Conservation (phyloP, 1,284 basidiomycete species). For the Fistulina hepatica region DNA sequence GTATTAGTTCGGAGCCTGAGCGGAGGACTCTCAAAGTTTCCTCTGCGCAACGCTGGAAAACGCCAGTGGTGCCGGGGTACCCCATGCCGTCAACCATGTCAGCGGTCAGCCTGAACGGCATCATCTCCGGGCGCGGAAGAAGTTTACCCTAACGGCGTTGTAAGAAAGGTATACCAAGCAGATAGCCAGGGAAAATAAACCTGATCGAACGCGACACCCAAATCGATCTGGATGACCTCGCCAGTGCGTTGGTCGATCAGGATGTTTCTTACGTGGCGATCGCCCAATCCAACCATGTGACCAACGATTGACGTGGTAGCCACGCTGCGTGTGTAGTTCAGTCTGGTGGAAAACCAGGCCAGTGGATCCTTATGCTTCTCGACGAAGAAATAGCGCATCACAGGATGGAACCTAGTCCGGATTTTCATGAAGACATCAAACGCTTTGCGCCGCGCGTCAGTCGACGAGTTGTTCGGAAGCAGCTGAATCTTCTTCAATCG, state of each 20-base stretch:
- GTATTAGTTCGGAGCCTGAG: constrained; percentile 75
- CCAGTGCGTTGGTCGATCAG: constrained; percentile 77
- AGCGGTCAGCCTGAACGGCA: constrained; percentile 90
- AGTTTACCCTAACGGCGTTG: constrained; percentile 58
- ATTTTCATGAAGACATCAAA: constrained; percentile 42
- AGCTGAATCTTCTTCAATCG: too few species aligned
- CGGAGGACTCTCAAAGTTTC: constrained; percentile 88
- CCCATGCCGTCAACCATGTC: constrained; percentile 95
- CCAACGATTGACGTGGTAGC: constrained; percentile 94
- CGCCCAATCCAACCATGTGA: constrained; percentile 86
- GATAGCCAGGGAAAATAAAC: constrained; percentile 29
- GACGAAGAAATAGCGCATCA: constrained; percentile 92
- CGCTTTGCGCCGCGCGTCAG: too few species aligned
- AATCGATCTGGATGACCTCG: constrained; percentile 90
- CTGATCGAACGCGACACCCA: constrained; percentile 95
- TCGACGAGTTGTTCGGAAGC: too few species aligned
- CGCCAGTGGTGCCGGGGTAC: constrained; percentile 81
- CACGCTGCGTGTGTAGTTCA: constrained; percentile 85
- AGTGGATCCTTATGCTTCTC: constrained; percentile 82
- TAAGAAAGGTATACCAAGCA: constrained; percentile 1
- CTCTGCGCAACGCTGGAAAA: constrained; percentile 91
- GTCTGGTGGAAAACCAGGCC: constrained; percentile 87
- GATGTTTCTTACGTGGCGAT: constrained; percentile 90
- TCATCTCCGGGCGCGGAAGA: constrained; percentile 75
- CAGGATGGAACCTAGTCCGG: constrained; percentile 60